Percentiles rank a stretch among this genome's conserved stretches.
phyloP scores from a whole-genome alignment of 495 filamentous ascomycete genomes.

The Aspergillus avenaceus region DNA sequence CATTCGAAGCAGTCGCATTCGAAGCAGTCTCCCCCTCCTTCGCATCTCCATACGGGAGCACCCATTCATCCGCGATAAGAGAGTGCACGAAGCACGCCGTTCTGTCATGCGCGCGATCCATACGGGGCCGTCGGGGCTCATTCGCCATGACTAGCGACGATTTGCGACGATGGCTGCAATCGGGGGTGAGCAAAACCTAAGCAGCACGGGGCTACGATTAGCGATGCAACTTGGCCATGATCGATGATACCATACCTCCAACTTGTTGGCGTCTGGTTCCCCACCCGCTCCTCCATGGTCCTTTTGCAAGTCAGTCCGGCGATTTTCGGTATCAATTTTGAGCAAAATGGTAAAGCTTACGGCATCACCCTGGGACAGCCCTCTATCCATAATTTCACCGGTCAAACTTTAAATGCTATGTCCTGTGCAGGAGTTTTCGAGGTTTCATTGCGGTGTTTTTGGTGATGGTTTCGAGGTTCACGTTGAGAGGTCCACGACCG shows the following conservation, averaged over 20 bases:
- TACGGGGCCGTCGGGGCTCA: constrained; percentile 33
- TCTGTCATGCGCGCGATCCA: constrained; percentile 37
- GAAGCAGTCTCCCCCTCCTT: constrained; percentile 31
- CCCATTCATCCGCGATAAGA: constrained; percentile 59
- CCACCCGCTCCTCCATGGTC: constrained; percentile 32
- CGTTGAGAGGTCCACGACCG: not conserved
- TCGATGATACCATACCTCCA: constrained; percentile 35
- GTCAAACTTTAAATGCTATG: not conserved
- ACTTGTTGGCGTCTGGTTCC: constrained; percentile 41
- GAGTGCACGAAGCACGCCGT: constrained; percentile 84
- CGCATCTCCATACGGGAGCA: constrained; percentile 11
- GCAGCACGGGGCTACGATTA: not conserved
- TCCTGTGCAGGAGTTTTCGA: too few species aligned
- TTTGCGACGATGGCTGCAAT: constrained; percentile 74
- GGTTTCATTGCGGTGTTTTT: not conserved
- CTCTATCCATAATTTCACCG: constrained; percentile 9
- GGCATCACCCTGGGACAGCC: not conserved
- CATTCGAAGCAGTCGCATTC: too few species aligned
- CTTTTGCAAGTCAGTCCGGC: constrained; percentile 15
- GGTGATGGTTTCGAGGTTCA: not conserved
- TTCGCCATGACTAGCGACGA: constrained; percentile 73
- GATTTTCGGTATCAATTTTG: not conserved
- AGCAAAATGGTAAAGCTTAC: constrained; percentile 3
- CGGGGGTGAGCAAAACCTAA: constrained; percentile 71
- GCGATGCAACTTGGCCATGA: not conserved